These are phyloP conservation scores for Astrothelium subdiscretum DNA, from an alignment of 495 filamentous ascomycete species.

Conservation along the genomic window DNA sequence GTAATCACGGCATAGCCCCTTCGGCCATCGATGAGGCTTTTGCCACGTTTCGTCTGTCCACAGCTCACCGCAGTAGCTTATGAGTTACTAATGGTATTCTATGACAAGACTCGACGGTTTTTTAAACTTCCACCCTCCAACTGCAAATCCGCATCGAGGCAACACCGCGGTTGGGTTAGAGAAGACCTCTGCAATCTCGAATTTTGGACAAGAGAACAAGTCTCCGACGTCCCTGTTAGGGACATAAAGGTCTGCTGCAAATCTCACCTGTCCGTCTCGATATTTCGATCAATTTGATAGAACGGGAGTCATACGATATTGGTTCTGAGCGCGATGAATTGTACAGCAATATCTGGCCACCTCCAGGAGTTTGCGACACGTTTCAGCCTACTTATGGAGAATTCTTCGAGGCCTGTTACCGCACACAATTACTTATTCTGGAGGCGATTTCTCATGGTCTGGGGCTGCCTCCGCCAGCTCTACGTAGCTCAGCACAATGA, in stretches of 20 bases:
- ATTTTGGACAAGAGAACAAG: not conserved
- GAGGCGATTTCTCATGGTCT: not conserved
- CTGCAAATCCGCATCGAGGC: not conserved
- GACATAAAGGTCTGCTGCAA: not conserved
- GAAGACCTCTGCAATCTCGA: not conserved
- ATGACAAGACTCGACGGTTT: not conserved
- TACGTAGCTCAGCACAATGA: not conserved
- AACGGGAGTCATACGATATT: not conserved
- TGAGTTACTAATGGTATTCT: not conserved
- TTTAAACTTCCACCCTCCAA: not conserved
- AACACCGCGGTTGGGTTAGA: not conserved
- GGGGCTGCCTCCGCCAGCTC: not conserved
- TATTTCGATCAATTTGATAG: not conserved
- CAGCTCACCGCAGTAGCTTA: not conserved
- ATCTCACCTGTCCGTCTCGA: not conserved
- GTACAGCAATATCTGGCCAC: not conserved
- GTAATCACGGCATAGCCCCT: not conserved
- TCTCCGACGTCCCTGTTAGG: not conserved
- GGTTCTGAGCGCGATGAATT: not conserved
- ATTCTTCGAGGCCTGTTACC: not conserved
- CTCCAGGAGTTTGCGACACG: not conserved
- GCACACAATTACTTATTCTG: not conserved
- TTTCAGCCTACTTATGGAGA: not conserved
- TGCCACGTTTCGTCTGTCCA: not conserved
- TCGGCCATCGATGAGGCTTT: not conserved